Evolutionary conservation across 441 rosid genomes (phyloP).

Genomic region (Arabidopsis hybrid): DNA sequence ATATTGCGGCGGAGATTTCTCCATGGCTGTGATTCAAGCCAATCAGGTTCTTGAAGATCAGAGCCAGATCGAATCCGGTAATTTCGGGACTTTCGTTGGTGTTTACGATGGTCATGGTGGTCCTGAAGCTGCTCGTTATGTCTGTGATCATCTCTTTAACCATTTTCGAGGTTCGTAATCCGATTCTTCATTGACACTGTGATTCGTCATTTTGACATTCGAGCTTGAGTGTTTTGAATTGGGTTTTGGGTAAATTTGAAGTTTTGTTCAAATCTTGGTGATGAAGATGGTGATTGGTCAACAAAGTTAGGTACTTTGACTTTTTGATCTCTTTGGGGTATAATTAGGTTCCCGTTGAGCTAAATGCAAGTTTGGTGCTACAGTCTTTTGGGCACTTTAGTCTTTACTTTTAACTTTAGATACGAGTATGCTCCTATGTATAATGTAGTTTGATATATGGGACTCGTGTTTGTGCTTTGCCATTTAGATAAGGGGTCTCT

Average conservation of each 20-base stretch:
- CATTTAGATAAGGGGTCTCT: slow-evolving; percentile 12
- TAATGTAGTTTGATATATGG: background rate
- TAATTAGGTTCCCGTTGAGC: slow-evolving; percentile 20
- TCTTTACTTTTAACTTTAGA: slow-evolving; percentile 3
- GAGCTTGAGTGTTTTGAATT: slow-evolving; percentile 29
- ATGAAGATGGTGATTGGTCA: slow-evolving; percentile 41
- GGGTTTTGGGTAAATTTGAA: slow-evolving; percentile 10
- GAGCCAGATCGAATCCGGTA: slow-evolving; percentile 89
- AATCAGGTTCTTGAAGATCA: slow-evolving; percentile 88
- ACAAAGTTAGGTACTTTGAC: slow-evolving; percentile 36
- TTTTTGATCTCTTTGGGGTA: slow-evolving; percentile 22
- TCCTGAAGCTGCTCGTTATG: slow-evolving; percentile 86
- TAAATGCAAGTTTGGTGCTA: slow-evolving; percentile 15
- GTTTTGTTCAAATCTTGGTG: slow-evolving; percentile 5
- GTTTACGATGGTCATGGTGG: slow-evolving; percentile 95
- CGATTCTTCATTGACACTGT: background rate
- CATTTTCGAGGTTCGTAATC: slow-evolving; percentile 75
- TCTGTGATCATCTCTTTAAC: slow-evolving; percentile 74
- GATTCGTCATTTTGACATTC: slow-evolving; percentile 16
- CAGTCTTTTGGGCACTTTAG: slow-evolving; percentile 15
- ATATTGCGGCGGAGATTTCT: slow-evolving; percentile 75
- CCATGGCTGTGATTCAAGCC: slow-evolving; percentile 92
- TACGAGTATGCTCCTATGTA: background rate
- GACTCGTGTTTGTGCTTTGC: background rate
- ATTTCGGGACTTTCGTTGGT: slow-evolving; percentile 89